Evolutionary conservation across 1,284 basidiomycete genomes (phyloP), one percentile per base, ranked within the genome.

Genomic region (Marasmius sp.): DNA sequence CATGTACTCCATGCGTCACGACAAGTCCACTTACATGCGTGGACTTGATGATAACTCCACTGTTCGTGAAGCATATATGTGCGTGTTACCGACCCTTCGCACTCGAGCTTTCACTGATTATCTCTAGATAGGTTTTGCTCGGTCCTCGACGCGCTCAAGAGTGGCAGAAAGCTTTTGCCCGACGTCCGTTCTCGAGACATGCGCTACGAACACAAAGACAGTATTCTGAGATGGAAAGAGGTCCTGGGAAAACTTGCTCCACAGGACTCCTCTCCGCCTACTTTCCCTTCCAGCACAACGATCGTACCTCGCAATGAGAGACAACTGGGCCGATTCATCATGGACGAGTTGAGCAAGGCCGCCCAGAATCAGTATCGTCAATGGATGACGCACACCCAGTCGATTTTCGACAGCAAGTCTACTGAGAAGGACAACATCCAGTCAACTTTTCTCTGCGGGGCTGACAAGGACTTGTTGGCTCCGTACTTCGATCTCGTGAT

Each of bases 1-100:
- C 1, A 70, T 62, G 9, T 81, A 80, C 65, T 79, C 76, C 0
- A 68, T 59, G 0, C 71, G 71, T 62, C 80, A 81, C 70, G 77
- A 79, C 57, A 74, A 75, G 34, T 67, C 74, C 1, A 70, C 77
- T 6, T 57, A 69, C n/a, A 54, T 38, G 9, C 12, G 50, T 6
- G 70, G 70, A 1, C 69, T 70, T 37, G 59, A n/a, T 11, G 48
- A 67, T 27, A 61, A 57, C 0, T 41, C 6, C 5, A 61, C 67
- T 20, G 51, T 68, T 1, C 60, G 55, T 34, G 45, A 66, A 5
- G 69, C 67, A 0, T 68, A 69, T 41, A 55, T 66, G 67, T 69
- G 34, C 59, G 65, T 50, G 20, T 47, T 20, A 16, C 34, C 49
- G 14, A 18, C 27, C 20, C 22, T 14, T 58, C 11, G 12, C 33